Evolutionary conservation across 2,329 filamentous ascomycete genomes (phyloP).

Genomic region (Hypoxylon sp.): DNA sequence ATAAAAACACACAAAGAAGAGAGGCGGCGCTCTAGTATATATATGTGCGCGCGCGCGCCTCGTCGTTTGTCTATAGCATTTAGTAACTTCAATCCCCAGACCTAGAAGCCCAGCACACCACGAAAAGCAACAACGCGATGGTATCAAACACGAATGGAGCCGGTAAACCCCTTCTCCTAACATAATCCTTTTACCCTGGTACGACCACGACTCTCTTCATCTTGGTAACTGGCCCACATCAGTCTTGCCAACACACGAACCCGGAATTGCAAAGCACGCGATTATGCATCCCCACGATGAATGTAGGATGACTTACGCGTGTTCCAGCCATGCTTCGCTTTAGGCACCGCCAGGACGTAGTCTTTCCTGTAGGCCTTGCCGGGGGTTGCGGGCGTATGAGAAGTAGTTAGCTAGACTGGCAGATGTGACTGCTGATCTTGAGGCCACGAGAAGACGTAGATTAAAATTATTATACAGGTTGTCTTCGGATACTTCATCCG

Average conservation of each 20-base stretch:
- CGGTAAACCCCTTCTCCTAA: slow-evolving; percentile 18
- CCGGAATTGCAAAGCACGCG: slow-evolving; percentile 12
- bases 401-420: slow-evolving; percentile 17
- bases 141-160: not conserved
- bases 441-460: slow-evolving; percentile 26
- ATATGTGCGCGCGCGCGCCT: slow-evolving; percentile 10
- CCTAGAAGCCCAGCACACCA: slow-evolving; percentile 18
- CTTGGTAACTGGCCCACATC: slow-evolving; percentile 12
- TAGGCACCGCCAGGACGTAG: not conserved
- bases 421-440: not conserved
- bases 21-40: slow-evolving; percentile 1
- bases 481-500: slow-evolving; percentile 32
- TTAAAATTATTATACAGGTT: slow-evolving; percentile 36
- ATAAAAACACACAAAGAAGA: not conserved
- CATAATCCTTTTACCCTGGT: slow-evolving; percentile 14
- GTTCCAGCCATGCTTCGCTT: slow-evolving; percentile 5
- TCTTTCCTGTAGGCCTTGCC: not conserved
- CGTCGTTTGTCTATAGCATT: slow-evolving; percentile 23
- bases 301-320: not conserved
- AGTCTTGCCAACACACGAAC: slow-evolving; percentile 5
- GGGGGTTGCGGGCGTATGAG: slow-evolving; percentile 10
- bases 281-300: slow-evolving; percentile 22
- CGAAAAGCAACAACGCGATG: not conserved
- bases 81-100: slow-evolving; percentile 22
- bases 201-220: slow-evolving; percentile 7